Base-by-base conservation (phyloP, 345 rosid genomes). In the Triadica sebifera region DNA sequence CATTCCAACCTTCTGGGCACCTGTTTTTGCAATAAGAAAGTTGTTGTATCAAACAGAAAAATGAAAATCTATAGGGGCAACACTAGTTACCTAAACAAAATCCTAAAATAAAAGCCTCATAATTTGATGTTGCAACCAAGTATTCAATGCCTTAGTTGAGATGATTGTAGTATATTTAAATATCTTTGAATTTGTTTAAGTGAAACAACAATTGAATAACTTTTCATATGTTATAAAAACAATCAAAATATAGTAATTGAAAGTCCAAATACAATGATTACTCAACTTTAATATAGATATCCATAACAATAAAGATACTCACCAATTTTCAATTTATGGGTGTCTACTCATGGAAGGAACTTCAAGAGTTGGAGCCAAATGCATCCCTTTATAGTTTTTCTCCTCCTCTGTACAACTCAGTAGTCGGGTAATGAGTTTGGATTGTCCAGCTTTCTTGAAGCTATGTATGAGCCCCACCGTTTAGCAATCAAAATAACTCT, bases 401-500 rank as follows among this genome's bases (percentile, higher is more conserved):
- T 95, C 87, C 69, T 91, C 90, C 3, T 91, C 89, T 55, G 99
- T 93, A 84, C 99, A 95, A 81, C 99, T 93, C 71, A 95, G 83
- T 10, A 93, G 81, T 69, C 99, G 91, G 82, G 97, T 93, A 9
- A 95, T 79, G 17, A 94, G 93, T n/a, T 98, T 98, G 46, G 98
- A 96, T 77, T 95, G 98, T 8, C 79, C 58, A 52, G 99, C 85
- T 84, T 93, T 95, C 72, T 81, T 85, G 91, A 89, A 95, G 87
- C 98, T 90, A 82, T 87, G 89, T 89, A 95, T 81, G 43, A 95
- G 82, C 66, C 98, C 99, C 71, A 93, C 99, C 52, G 96, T 93
- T 81, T 95, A 92, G 98, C 99, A 95, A 83, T 95, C 99, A 73
- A 95, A 95, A 85, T 93, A 95, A 70, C 89, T 77, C 82, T 90